Evolutionary conservation across 371 early-diverging fungal genomes (phyloP).

Genomic region (Amoeboaphelidium protococcarum): DNA sequence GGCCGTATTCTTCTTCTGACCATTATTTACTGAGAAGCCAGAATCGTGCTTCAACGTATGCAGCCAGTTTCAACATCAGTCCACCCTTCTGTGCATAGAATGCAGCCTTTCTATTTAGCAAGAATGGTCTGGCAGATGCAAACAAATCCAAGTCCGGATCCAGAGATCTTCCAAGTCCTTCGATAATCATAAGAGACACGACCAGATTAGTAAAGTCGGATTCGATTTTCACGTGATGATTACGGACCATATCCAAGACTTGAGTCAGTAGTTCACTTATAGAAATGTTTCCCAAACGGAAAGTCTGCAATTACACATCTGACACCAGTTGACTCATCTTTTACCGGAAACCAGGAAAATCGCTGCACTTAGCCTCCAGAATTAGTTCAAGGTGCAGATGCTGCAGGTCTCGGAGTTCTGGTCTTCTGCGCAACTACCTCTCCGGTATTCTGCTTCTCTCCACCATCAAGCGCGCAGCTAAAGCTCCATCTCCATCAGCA

Average conservation of each 20-base stretch:
- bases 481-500: slow-evolving; percentile 50
- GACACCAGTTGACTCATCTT: slow-evolving; percentile 46
- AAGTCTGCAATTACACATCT: slow-evolving; percentile 31
- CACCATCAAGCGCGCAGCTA: slow-evolving; percentile 59
- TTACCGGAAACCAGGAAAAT: slow-evolving; percentile 41
- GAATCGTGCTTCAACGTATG: neutral
- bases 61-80: neutral
- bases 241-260: slow-evolving; percentile 56
- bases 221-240: slow-evolving; percentile 71
- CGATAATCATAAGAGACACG: slow-evolving; percentile 61
- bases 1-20: no score
- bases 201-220: slow-evolving; percentile 78
- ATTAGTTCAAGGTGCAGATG: no score
- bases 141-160: slow-evolving; percentile 75
- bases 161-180: slow-evolving; percentile 72
- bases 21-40: no score
- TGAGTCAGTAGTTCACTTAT: slow-evolving; percentile 43
- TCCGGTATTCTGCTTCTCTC: slow-evolving; percentile 46
- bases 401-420: no score
- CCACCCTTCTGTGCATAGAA: neutral
- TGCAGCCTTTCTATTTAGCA: neutral
- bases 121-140: slow-evolving; percentile 9
- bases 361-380: no score
- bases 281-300: slow-evolving; percentile 44
- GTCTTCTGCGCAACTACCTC: slow-evolving; percentile 22